Evolutionary conservation across 2,329 filamentous ascomycete genomes (phyloP).

Genomic region (Fusarium stilboides): DNA sequence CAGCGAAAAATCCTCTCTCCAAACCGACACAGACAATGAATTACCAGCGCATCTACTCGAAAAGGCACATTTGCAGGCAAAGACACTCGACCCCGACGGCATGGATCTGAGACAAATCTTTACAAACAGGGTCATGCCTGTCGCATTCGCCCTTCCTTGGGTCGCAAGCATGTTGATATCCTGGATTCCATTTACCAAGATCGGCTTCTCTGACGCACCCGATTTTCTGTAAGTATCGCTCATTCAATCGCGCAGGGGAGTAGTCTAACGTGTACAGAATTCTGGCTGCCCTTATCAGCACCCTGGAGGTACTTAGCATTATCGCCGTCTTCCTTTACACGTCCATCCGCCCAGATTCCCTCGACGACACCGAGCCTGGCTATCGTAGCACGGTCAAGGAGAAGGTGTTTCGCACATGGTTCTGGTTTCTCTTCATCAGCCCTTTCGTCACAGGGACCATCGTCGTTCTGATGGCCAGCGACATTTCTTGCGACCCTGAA

Average conservation of each 20-base stretch:
- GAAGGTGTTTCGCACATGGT: slow-evolving; percentile 27
- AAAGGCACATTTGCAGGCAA: background rate
- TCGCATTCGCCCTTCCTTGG: slow-evolving; percentile 37
- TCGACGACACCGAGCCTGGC: slow-evolving; percentile 1
- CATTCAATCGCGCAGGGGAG: background rate
- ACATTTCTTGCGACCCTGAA: slow-evolving; percentile 38
- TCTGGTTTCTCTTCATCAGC: slow-evolving; percentile 39
- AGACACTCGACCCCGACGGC: background rate
- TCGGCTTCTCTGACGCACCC: slow-evolving; percentile 26
- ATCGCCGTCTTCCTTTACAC: slow-evolving; percentile 33
- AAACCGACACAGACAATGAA: background rate
- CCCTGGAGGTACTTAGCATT: slow-evolving; percentile 40
- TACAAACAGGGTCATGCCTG: slow-evolving; percentile 17
- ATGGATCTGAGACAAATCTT: slow-evolving; percentile 17
- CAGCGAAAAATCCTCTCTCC: slow-evolving; percentile 1
- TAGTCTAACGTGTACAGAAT: slow-evolving; percentile 17
- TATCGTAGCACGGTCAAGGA: slow-evolving; percentile 19
- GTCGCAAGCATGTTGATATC: slow-evolving; percentile 36
- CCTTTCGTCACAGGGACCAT: slow-evolving; percentile 26
- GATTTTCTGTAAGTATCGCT: slow-evolving; percentile 26
- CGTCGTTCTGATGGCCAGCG: slow-evolving; percentile 37
- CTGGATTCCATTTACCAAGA: slow-evolving; percentile 38
- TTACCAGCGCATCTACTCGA: background rate
- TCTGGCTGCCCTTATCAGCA: slow-evolving; percentile 31
- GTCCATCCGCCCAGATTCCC: slow-evolving; percentile 4